A percentile compares a stretch with the other conserved stretches of the same genome.
phyloP scores from a whole-genome alignment of 352 stramenopile species.

The Phytophthora pseudosyringae region DNA sequence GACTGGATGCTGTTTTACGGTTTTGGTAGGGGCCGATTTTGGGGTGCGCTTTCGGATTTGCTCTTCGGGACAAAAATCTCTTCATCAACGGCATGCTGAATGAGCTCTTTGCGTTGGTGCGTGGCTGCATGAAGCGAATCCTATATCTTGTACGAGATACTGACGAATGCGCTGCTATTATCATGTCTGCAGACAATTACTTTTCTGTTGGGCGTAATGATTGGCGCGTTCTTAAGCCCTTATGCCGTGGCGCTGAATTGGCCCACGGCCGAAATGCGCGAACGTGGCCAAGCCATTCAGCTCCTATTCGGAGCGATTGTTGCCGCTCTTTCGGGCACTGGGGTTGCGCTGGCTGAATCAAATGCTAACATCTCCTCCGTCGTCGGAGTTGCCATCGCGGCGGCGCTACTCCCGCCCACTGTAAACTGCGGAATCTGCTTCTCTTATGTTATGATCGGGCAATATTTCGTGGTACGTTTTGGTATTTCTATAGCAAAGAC shows the following conservation, averaged over 20 bases:
- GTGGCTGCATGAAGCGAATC: neutral
- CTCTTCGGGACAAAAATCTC: slow-evolving; percentile 76
- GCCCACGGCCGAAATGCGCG: slow-evolving; percentile 85
- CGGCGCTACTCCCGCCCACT: slow-evolving; percentile 78
- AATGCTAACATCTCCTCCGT: slow-evolving; percentile 91
- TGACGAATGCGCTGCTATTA: neutral
- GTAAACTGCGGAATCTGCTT: slow-evolving; percentile 91
- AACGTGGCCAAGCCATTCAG: slow-evolving; percentile 77
- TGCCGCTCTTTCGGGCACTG: slow-evolving; percentile 75
- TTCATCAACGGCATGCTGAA: slow-evolving; percentile 89
- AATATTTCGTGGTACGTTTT: slow-evolving; percentile 76
- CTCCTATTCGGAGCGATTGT: slow-evolving; percentile 85
- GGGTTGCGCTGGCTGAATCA: slow-evolving; percentile 82
- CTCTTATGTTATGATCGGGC: slow-evolving; percentile 86
- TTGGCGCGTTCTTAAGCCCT: slow-evolving; percentile 78
- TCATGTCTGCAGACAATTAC: slow-evolving; percentile 61
- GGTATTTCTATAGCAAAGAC: neutral
- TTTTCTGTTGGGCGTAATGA: slow-evolving; percentile 80
- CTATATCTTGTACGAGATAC: neutral
- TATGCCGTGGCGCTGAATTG: slow-evolving; percentile 82
- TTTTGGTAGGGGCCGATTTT: slow-evolving; percentile 73
- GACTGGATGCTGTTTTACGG: slow-evolving; percentile 4
- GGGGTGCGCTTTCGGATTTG: slow-evolving; percentile 83
- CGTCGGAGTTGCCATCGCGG: slow-evolving; percentile 89
- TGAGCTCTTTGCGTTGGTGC: slow-evolving; percentile 79